Evolutionary conservation across 164 flowering plant species (phyloP).

Genomic region (Cinnamomum chago): DNA sequence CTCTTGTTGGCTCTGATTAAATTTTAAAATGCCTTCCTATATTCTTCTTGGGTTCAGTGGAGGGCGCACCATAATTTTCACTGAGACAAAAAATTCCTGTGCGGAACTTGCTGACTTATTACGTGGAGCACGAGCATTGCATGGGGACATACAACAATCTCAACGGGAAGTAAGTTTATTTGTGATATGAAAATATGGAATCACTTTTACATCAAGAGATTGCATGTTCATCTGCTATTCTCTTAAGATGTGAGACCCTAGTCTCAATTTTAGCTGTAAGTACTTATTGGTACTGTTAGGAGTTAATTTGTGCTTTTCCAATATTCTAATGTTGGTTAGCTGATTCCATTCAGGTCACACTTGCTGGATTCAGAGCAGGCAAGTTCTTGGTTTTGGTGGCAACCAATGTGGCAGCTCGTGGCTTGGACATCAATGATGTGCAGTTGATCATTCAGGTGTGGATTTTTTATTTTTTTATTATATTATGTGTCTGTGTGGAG

Average conservation of each 20-base stretch:
- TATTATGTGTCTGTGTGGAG: not conserved
- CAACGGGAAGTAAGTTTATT: conserved; percentile 61
- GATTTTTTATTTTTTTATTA: no score
- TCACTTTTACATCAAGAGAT: not conserved
- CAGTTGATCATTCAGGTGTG: conserved; percentile 90
- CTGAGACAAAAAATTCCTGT: conserved; percentile 77
- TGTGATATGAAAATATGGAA: not conserved
- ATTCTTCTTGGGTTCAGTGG: conserved; percentile 43
- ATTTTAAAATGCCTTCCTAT: not conserved
- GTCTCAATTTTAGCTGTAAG: not conserved
- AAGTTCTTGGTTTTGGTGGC: conserved; percentile 85
- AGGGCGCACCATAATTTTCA: conserved; percentile 81
- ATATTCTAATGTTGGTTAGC: not conserved
- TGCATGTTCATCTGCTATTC: not conserved
- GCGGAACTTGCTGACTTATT: conserved; percentile 69
- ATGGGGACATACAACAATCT: conserved; percentile 92
- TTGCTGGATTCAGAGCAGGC: conserved; percentile 82
- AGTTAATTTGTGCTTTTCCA: no score
- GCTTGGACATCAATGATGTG: conserved; percentile 92
- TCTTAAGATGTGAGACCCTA: not conserved
- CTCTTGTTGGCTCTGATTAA: not conserved
- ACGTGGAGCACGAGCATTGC: conserved; percentile 80
- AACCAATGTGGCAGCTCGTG: conserved; percentile 96
- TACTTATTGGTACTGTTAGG: not conserved
- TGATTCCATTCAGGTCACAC: conserved; percentile 58